Evolutionary conservation across 2,329 filamentous ascomycete species (phyloP).

Genomic region (Penicillium freii): DNA sequence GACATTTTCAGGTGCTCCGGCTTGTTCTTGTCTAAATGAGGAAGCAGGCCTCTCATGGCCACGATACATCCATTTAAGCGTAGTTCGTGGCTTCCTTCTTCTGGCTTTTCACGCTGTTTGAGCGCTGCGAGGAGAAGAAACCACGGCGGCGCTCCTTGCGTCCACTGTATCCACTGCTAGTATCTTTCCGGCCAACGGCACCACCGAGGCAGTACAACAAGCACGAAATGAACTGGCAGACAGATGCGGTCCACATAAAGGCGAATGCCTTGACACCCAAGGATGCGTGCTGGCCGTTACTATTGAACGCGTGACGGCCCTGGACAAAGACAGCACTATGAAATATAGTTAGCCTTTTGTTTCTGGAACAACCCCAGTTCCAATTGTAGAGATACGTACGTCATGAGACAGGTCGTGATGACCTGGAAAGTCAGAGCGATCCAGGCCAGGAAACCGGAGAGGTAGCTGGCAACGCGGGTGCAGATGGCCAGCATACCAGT

Average conservation of each 20-base stretch:
- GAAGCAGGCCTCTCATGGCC: not conserved
- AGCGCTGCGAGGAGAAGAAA: conserved; percentile 36
- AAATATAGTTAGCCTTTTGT: conserved; percentile 12
- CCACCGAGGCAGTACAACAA: conserved; percentile 57
- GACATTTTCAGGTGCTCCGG: not conserved
- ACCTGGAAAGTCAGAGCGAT: conserved; percentile 60
- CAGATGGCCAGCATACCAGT: conserved; percentile 51
- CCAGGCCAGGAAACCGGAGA: conserved; percentile 54
- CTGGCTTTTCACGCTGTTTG: conserved; percentile 29
- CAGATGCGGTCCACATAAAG: conserved; percentile 61
- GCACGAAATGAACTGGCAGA: conserved; percentile 55
- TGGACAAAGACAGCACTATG: conserved; percentile 58
- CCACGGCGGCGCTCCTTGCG: conserved; percentile 39
- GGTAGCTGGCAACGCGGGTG: conserved; percentile 50
- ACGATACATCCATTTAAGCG: conserved; percentile 19
- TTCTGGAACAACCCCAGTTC: not conserved
- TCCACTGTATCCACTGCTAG: conserved; percentile 34
- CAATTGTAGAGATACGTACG: conserved; percentile 50
- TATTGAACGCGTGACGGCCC: conserved; percentile 56
- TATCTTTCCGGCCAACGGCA: conserved; percentile 30
- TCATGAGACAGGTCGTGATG: conserved; percentile 59
- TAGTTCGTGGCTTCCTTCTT: conserved; percentile 25
- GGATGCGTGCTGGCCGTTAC: conserved; percentile 48
- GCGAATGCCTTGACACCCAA: conserved; percentile 59
- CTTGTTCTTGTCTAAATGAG: not conserved